Percentiles rank a stretch among this genome's conserved stretches.
phyloP scores from a whole-genome alignment of 768 basidiomycete species.

The Pleurotus tuber-regium region DNA sequence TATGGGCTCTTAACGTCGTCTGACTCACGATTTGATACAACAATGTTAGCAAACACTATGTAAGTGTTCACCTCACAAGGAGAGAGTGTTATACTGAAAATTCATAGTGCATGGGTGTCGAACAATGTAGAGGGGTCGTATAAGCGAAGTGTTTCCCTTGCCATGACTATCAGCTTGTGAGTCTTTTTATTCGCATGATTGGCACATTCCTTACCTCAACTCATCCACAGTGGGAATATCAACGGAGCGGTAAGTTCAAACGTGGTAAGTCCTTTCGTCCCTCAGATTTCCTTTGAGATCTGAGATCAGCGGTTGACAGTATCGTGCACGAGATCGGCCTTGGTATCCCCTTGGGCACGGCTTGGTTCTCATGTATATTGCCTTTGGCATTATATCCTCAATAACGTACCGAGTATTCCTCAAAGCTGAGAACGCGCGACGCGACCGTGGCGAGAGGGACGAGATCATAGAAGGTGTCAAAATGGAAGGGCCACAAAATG shows the following conservation, averaged over 20 bases:
- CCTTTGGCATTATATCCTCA: slow-evolving; percentile 54
- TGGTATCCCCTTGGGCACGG: slow-evolving; percentile 66
- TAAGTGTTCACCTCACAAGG: slow-evolving; percentile 22
- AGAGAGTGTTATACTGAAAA: neutral
- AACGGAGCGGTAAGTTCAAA: slow-evolving; percentile 79
- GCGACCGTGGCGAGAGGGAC: slow-evolving; percentile 66
- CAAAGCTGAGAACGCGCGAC: slow-evolving; percentile 58
- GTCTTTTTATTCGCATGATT: slow-evolving; percentile 17
- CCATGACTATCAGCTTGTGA: slow-evolving; percentile 66
- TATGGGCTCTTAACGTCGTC: neutral
- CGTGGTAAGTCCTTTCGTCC: slow-evolving; percentile 45
- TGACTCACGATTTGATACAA: neutral
- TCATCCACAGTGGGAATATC: slow-evolving; percentile 54
- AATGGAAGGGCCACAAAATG: slow-evolving; percentile 31
- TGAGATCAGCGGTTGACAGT: too few relatives aligned
- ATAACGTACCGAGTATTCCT: slow-evolving; percentile 39
- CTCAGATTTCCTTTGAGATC: too few relatives aligned
- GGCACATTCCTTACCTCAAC: neutral
- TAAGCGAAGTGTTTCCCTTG: slow-evolving; percentile 70
- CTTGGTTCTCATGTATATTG: slow-evolving; percentile 72
- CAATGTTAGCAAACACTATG: slow-evolving; percentile 55
- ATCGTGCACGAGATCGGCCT: slow-evolving; percentile 62
- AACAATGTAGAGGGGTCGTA: slow-evolving; percentile 77
- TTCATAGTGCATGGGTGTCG: slow-evolving; percentile 49
- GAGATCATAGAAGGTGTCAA: slow-evolving; percentile 58